These are phyloP conservation scores for Suillus brevipes DNA, from an alignment of 768 basidiomycete species.

Conservation along the genomic window DNA sequence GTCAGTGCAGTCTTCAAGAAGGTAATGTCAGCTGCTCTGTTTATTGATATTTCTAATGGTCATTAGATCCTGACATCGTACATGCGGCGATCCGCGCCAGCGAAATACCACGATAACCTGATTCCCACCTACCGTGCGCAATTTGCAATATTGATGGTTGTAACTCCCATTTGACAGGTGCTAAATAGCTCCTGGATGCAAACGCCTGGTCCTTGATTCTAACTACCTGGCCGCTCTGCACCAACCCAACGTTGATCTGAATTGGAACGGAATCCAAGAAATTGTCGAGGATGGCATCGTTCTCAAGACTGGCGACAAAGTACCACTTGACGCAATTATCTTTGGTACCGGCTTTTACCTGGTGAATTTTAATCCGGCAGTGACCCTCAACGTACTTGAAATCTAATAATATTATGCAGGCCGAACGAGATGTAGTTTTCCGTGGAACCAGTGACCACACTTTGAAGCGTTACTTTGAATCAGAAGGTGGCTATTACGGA, in stretches of 20 bases:
- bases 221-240: slow-evolving; percentile 55
- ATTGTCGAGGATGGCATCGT: slow-evolving; percentile 52
- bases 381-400: background rate
- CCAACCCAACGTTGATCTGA: slow-evolving; percentile 52
- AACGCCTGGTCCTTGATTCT: slow-evolving; percentile 60
- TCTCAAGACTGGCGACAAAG: slow-evolving; percentile 47
- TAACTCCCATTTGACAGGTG: background rate
- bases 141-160: background rate
- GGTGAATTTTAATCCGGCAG: slow-evolving; percentile 32
- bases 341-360: slow-evolving; percentile 56
- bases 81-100: slow-evolving; percentile 47
- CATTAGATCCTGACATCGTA: slow-evolving; percentile 42
- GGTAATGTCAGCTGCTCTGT: slow-evolving; percentile 24
- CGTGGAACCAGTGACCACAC: slow-evolving; percentile 44
- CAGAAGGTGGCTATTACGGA: slow-evolving; percentile 56
- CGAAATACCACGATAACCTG: slow-evolving; percentile 44
- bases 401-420: slow-evolving; percentile 8
- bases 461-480: slow-evolving; percentile 45
- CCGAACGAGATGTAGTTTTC: slow-evolving; percentile 21
- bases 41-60: slow-evolving; percentile 18
- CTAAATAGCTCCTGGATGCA: slow-evolving; percentile 53
- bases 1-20: slow-evolving; percentile 33
- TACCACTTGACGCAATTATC: slow-evolving; percentile 58
- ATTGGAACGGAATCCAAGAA: slow-evolving; percentile 48
- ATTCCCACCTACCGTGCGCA: slow-evolving; percentile 51